Evolutionary conservation across 2,329 filamentous ascomycete genomes (phyloP).

Genomic region (Truncatella angustata): DNA sequence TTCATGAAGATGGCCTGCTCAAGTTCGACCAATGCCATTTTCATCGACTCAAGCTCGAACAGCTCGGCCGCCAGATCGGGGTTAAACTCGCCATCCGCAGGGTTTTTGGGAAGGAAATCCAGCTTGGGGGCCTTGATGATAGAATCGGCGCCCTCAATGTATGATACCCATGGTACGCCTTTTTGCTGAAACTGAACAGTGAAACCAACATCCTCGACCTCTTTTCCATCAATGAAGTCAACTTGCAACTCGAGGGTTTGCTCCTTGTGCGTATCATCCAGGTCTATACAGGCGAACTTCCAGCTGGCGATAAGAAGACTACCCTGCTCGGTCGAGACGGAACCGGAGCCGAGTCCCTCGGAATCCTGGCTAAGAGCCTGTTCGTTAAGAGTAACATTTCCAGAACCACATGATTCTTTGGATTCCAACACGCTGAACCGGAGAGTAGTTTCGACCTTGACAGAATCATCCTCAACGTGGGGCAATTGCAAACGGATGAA

Average conservation of each 20-base stretch:
- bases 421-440: slow-evolving; percentile 45
- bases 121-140: slow-evolving; percentile 21
- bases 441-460: slow-evolving; percentile 27
- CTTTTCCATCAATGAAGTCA: slow-evolving; percentile 38
- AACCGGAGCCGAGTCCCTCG: slow-evolving; percentile 39
- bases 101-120: slow-evolving; percentile 15
- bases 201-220: slow-evolving; percentile 38
- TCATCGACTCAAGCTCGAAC: slow-evolving; percentile 43
- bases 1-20: slow-evolving; percentile 41
- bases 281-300: slow-evolving; percentile 44
- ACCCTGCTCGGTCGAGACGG: slow-evolving; percentile 36
- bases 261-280: slow-evolving; percentile 36
- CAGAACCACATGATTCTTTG: slow-evolving; percentile 42
- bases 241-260: slow-evolving; percentile 45
- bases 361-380: slow-evolving; percentile 38
- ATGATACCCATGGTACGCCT: slow-evolving; percentile 38
- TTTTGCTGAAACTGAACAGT: slow-evolving; percentile 46
- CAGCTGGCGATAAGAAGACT: slow-evolving; percentile 42
- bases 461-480: slow-evolving; percentile 14
- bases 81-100: slow-evolving; percentile 17
- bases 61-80: slow-evolving; percentile 38
- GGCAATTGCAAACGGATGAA: slow-evolving; percentile 25
- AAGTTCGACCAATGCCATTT: slow-evolving; percentile 38
- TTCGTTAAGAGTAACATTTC: slow-evolving; percentile 46
- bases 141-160: slow-evolving; percentile 39